These are phyloP conservation scores for Populus hybrid DNA, from an alignment of 441 rosid species.

Conservation along the genomic window DNA sequence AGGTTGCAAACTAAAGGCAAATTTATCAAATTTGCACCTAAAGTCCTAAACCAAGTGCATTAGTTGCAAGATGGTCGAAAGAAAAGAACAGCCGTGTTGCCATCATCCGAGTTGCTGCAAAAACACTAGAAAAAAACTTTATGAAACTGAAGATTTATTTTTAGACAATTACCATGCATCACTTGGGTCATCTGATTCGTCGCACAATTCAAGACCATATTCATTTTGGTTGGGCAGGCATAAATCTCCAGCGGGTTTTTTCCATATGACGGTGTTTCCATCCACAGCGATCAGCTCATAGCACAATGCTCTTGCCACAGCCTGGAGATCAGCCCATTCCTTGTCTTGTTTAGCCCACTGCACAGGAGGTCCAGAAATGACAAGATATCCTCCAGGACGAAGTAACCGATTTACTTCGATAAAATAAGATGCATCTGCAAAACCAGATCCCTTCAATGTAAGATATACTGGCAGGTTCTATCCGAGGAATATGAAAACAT, in stretches of 20 bases:
- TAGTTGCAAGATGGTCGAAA: conserved; percentile 5
- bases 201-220: conserved; percentile 81
- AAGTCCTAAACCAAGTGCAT: neutral
- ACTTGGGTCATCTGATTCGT: conserved; percentile 69
- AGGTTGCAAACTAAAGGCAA: neutral
- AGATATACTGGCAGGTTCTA: conserved; percentile 10
- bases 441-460: conserved; percentile 21
- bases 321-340: conserved; percentile 99
- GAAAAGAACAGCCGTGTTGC: neutral
- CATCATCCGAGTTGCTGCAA: conserved; percentile 5
- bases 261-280: conserved; percentile 98
- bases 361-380: conserved; percentile 98
- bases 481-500: conserved; percentile 6
- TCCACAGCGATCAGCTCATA: conserved; percentile 91
- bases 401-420: conserved; percentile 90
- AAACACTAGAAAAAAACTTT: neutral
- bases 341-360: conserved; percentile 98
- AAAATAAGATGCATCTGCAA: conserved; percentile 91
- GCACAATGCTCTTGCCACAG: conserved; percentile 86
- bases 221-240: conserved; percentile 81
- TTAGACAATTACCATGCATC: conserved; percentile 60
- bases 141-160: conserved; percentile 12
- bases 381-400: conserved; percentile 91
- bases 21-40: neutral
- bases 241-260: conserved; percentile 81